Percentiles rank a stretch among this genome's conserved stretches.
Conservation (phyloP, 2,329 filamentous ascomycete genomes). For the Bipolaris cookei region DNA sequence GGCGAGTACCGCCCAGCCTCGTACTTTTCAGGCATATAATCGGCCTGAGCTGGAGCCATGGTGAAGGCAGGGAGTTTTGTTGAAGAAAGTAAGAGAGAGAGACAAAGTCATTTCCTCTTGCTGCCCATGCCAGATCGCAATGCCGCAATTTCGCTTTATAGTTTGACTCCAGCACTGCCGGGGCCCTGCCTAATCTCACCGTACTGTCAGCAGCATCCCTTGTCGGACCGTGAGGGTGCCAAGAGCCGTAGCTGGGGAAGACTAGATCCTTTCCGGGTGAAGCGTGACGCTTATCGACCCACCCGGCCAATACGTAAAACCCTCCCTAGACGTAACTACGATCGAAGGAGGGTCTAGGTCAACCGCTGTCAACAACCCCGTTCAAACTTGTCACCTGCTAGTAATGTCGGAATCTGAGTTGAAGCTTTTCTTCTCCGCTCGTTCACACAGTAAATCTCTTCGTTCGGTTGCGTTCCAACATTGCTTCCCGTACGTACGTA, state of each 20-base stretch:
- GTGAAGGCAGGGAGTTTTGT: background rate
- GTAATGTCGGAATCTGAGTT: background rate
- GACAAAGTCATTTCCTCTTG: background rate
- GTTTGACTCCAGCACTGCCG: background rate
- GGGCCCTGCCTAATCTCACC: slow-evolving; percentile 8
- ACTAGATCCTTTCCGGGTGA: slow-evolving; percentile 10
- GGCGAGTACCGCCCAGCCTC: slow-evolving; percentile 25
- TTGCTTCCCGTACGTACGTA: too few species aligned
- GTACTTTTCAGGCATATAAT: background rate
- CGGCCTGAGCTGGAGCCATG: slow-evolving; percentile 17
- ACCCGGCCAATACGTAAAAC: slow-evolving; percentile 14
- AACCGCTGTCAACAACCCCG: slow-evolving; percentile 9
- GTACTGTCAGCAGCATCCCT: slow-evolving; percentile 6
- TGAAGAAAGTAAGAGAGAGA: background rate
- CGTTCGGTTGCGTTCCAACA: background rate
- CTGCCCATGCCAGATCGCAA: slow-evolving; percentile 9
- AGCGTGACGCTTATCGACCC: slow-evolving; percentile 6
- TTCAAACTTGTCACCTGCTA: background rate
- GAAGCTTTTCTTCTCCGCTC: background rate
- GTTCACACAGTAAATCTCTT: background rate
- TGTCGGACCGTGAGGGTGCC: slow-evolving; percentile 7
- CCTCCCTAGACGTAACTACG: slow-evolving; percentile 12
- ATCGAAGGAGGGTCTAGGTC: slow-evolving; percentile 9
- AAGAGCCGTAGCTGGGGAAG: slow-evolving; percentile 6
- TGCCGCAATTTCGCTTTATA: slow-evolving; percentile 15